Evolutionary conservation across 2,329 filamentous ascomycete genomes (phyloP), one percentile per base, ranked within the genome.

Genomic region (Grosmannia huntii): DNA sequence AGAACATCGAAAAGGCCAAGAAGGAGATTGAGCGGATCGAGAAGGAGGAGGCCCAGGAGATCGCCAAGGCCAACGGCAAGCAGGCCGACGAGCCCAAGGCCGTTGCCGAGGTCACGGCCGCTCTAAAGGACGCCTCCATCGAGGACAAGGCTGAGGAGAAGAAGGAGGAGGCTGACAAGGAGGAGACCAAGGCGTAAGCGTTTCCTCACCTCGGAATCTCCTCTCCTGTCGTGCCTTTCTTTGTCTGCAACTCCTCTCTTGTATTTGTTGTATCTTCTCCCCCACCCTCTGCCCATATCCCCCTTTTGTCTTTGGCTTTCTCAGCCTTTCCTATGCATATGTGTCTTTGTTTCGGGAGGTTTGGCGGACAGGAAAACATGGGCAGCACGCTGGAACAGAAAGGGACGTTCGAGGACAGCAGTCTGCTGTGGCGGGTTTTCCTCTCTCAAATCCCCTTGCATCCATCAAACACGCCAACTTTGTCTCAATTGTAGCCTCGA

Each of bases 1-100:
- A 97, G 94, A 99, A 99, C 79, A 86, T 97, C 61, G 89, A 90
- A 63, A 96, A 96, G 75, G 94, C 94, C 61, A 87, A 96, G 78
- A 92, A 92, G 73, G 90, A 96, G 73, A 95, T 99, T 62, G 89
- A 91, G 70, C 85, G 85, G 65, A 82, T 97, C 58, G 92, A 96
- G 70, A 84, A 85, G 58, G 77, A 81, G 57, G 75, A 72, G 61
- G 77, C 77, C 63, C 73, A 73, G 64, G 61, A 64, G 5, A 58
- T 62, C 23, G 67, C 74, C n/a, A 65, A 69, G n/a, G 69, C 71
- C 64, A 77, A 74, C 68, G 76, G 70, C 61, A 75, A 78, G 63
- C 76, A 75, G 60, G 66, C 69, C 60, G 68, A 50, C 10, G 72
- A 64, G 27, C 63, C 75, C 60, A 72, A 76, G 62, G 74, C 75